These are phyloP conservation scores for Nevesoporus exiguus DNA, from an alignment of 768 basidiomycete species.

Conservation along the genomic window DNA sequence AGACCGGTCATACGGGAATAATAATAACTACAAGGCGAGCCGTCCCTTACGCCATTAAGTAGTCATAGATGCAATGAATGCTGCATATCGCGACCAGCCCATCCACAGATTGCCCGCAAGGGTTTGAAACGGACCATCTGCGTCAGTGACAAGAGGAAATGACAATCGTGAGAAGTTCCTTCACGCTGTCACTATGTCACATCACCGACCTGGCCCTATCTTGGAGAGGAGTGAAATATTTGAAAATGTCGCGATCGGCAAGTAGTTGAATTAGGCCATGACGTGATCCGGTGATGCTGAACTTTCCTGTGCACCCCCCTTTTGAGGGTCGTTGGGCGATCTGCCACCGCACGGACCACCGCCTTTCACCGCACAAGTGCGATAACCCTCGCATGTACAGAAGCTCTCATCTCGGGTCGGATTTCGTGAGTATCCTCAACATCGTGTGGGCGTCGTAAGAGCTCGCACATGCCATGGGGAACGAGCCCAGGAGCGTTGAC, in stretches of 20 bases:
- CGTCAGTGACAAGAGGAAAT: not conserved
- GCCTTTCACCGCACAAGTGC: not conserved
- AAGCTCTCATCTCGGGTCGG: not conserved
- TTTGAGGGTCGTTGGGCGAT: constrained; percentile 16
- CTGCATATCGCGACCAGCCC: not conserved
- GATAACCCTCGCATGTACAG: not conserved
- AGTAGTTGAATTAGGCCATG: constrained; percentile 27
- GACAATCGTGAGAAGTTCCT: not conserved
- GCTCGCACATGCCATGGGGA: constrained; percentile 4
- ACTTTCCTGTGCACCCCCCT: constrained; percentile 6
- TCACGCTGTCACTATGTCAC: constrained; percentile 3
- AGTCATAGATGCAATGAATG: not conserved
- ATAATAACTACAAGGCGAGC: constrained; percentile 1
- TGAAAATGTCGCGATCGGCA: constrained; percentile 31
- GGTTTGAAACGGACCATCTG: not conserved
- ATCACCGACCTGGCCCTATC: not conserved
- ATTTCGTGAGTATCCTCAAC: not conserved
- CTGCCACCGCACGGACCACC: constrained; percentile 33
- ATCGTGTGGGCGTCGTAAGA: constrained; percentile 6
- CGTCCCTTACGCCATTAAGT: not conserved
- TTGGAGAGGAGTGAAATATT: constrained; percentile 12
- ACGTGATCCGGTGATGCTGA: constrained; percentile 32
- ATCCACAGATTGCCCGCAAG: not conserved
- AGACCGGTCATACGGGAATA: constrained; percentile 5
- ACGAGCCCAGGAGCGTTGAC: constrained; percentile 10